Conservation (phyloP, 1,139 yeast genomes). For the Suhomyces bokatorum region DNA sequence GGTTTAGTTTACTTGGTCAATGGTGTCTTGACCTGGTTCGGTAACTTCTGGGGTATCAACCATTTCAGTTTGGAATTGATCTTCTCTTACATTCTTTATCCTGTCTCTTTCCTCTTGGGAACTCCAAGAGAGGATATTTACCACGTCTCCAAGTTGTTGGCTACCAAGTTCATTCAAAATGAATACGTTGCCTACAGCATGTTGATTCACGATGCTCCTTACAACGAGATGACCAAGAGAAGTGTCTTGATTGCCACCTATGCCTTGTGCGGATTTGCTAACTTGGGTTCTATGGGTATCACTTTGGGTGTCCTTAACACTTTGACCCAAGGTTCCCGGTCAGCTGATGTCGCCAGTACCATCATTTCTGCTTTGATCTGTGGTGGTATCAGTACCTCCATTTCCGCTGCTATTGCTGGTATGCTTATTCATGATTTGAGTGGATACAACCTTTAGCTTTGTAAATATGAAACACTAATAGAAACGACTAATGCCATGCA, state of each 20-base stretch:
- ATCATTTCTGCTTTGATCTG: constrained; percentile 54
- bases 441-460: constrained; percentile 17
- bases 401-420: constrained; percentile 67
- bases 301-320: constrained; percentile 64
- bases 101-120: constrained; percentile 62
- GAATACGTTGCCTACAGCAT: constrained; percentile 60
- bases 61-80: constrained; percentile 57
- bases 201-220: constrained; percentile 47
- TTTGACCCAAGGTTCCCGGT: constrained; percentile 52
- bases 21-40: constrained; percentile 64
- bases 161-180: constrained; percentile 61
- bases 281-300: constrained; percentile 64
- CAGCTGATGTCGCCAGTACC: constrained; percentile 50
- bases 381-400: constrained; percentile 57
- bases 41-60: constrained; percentile 60
- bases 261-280: constrained; percentile 66
- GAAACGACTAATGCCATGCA: neutral
- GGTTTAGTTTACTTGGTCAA: constrained; percentile 60
- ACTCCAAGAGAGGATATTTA: constrained; percentile 59
- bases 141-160: constrained; percentile 53
- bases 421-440: constrained; percentile 60
- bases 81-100: constrained; percentile 59
- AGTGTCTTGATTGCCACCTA: constrained; percentile 62
- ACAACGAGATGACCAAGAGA: constrained; percentile 51
- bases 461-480: neutral